Evolutionary conservation across 2,329 filamentous ascomycete genomes (phyloP), one percentile per base, ranked within the genome.

Genomic region (Xylaria sp.): DNA sequence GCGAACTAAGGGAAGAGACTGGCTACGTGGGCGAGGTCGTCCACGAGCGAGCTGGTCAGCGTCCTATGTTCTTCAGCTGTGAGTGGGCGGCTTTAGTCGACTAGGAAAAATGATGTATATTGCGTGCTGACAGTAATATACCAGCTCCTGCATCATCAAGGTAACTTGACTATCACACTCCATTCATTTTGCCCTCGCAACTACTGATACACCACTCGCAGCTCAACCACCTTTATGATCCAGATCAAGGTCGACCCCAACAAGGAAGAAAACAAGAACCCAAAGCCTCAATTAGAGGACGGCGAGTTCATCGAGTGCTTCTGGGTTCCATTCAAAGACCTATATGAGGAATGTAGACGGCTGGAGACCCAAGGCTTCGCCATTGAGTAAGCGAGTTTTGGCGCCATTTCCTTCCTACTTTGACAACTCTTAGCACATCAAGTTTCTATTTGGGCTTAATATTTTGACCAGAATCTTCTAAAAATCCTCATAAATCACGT

Each of bases 231-330:
- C 0, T 73, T 68, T 52, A 66, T 74, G 59, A 70, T 83, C 19
- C 79, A 82, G 54, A 71, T 83, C 33, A 80, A 77, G 6, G 74
- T 83, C 58, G 79, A 83, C 62, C 71, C 80, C 40, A 74, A 74
- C 4, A 72, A 72, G 15, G 74, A 76, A 4, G 77, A 79, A 55
- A 83, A 83, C 63, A 73, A 77, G 63, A 76, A 78, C 49, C 80
- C 80, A 0, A 73, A 79, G 60, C 78, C 81, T 0, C 70, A 79
- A 54, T 73, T 83, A 4, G 81, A 83, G 63, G 80, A 81, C 10
- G 80, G 81, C 54, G 81, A 83, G 64, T 83, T 83, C 68, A 83
- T 83, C 57, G 81, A 83, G 67, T 80, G 78, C 33, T 83, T 83
- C 68, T 78, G 78, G 41, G 77, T 83, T 2, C 78, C 80, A 0